Base-by-base conservation (phyloP, 805 yeast genomes). In the Ascoidea asiatica region DNA sequence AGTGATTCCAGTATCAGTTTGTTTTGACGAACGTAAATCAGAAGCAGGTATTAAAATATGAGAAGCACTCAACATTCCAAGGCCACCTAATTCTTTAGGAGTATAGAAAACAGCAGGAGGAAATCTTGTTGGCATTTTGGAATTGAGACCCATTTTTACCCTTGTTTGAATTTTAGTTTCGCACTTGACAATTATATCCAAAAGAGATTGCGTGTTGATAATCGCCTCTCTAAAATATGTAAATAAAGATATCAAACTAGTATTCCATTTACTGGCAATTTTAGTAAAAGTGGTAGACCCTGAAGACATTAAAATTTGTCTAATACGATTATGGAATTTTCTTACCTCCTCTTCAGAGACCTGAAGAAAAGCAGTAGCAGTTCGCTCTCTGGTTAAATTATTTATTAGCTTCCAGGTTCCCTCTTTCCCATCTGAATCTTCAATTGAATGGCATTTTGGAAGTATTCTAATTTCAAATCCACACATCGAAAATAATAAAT, bases 51-150 rank as follows among this genome's bases (percentile, higher is more conserved):
- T 92, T 50, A 92, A 67, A 42, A 92, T 86, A 59, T 92, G 98
- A 13, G 96, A 86, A 0, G 97, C 97, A 68, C 95, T 85, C 21
- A 92, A 66, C 98, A 92, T 92, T 21, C 98, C 99, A 39, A 92
- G 65, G 39, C 99, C 99, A 43, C 99, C 98, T 3, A 92, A 65
- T 59, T 92, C 99, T 53, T 89, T 90, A 0, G 98, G 98, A 0
- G 98, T 88, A 58, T 92, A 92, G 56, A 92, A 92, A 0, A 92
- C 98, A 3, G 97, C 97, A 0, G 98, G 99, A 3, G 99, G 99
- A 64, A 92, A 92, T 45, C 99, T 70, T 0, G 96, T 80, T 1
- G 99, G 99, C 99, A 92, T 92, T 62, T 92, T 92, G 13, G 97
- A 90, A 55, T 92, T 92, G 48, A 92, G 69, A 0, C 98, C 98